These are phyloP conservation scores for Rhodotorula graminis DNA, from an alignment of 768 basidiomycete species.

Conservation along the genomic window DNA sequence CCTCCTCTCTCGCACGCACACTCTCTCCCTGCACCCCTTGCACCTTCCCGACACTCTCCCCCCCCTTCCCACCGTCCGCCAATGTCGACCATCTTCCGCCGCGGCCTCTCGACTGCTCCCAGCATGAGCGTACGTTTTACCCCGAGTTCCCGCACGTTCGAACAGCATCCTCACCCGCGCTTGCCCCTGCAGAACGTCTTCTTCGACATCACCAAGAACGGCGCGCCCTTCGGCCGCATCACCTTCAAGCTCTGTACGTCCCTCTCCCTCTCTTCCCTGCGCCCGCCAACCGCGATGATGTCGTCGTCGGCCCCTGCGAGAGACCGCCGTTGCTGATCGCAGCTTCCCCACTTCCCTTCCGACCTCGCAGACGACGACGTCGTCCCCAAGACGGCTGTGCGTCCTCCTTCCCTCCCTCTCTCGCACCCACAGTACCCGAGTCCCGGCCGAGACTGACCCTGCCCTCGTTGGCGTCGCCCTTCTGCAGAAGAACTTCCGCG, in stretches of 20 bases:
- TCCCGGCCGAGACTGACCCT: neutral
- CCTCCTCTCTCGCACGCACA: neutral
- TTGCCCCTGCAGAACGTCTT: slow-evolving; percentile 27
- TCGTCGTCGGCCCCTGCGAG: no score
- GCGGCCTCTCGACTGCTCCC: slow-evolving; percentile 29
- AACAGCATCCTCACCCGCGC: neutral
- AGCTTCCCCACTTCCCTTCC: neutral
- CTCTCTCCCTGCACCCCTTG: neutral
- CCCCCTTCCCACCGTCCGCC: neutral
- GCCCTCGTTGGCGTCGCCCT: neutral
- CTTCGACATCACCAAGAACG: slow-evolving; percentile 56
- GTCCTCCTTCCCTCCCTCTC: slow-evolving; percentile 46
- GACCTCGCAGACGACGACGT: slow-evolving; percentile 55
- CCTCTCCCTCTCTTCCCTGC: slow-evolving; percentile 63
- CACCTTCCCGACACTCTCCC: no score
- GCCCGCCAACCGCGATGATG: slow-evolving; percentile 9
- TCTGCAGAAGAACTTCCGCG: slow-evolving; percentile 67
- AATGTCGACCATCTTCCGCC: slow-evolving; percentile 32
- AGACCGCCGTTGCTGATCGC: neutral
- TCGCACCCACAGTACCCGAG: no score
- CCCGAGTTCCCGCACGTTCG: neutral
- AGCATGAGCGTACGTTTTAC: slow-evolving; percentile 31
- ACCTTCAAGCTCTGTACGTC: slow-evolving; percentile 81
- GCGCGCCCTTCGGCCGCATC: slow-evolving; percentile 62
- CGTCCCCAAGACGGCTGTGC: slow-evolving; percentile 80